Evolutionary conservation across 1,139 yeast genomes (phyloP), one percentile per base, ranked within the genome.

Genomic region (Candida labiduridarum): DNA sequence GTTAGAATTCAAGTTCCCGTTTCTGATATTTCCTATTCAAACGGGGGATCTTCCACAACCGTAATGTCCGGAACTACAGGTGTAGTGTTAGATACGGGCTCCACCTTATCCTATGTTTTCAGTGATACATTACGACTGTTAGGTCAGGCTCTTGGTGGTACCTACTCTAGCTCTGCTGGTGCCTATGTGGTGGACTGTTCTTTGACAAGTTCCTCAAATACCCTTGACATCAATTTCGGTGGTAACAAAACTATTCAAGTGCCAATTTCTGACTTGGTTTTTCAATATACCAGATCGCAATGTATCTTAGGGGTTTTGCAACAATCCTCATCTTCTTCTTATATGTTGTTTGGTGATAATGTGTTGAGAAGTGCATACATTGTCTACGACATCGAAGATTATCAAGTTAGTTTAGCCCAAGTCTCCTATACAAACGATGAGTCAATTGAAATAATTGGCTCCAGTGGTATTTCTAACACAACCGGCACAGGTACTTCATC

Each of bases 341-440:
- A 62, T 52, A 55, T 70, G 38, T 60, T 72, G 47, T 62, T 89
- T 12, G 97, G 97, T 44, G 96, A 89, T 65, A 79, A 85, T 31
- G 84, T 89, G 68, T 69, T 91, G 59, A 78, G 89, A 53, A 75
- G 81, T 48, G 91, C 89, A 8, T 90, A 90, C 63, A 81, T 85
- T 49, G 96, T 89, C 41, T 89, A 80, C 59, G 95, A 91, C 66
- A 70, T 89, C 55, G 91, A 87, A 31, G 80, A 79, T 55, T 67
- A 72, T 49, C 82, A 84, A 60, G 73, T 90, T 29, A 84, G 86
- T 0, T 52, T 91, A 48, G 97, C 95, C 1, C 89, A 80, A 58
- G 86, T 84, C 6, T 69, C 68, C 49, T 62, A 64, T 44, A 63
- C 80, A 9, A 10, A 40, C n/a, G 22, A 40, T 30, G 49, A 46